Conservation (phyloP, 805 yeast species). For the Lachancea nothofagi region DNA sequence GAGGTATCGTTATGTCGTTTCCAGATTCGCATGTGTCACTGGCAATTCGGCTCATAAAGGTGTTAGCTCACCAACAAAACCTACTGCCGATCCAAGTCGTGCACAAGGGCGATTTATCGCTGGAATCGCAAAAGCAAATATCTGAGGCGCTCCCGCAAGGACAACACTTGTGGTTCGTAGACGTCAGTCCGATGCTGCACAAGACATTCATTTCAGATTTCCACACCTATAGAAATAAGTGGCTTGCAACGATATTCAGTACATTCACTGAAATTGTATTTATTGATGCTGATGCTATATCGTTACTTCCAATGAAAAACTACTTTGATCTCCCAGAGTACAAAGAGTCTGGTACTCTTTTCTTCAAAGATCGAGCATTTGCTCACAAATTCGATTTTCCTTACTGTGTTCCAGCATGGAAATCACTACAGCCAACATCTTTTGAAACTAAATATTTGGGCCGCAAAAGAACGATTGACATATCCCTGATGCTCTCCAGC, state of each 20-base stretch:
- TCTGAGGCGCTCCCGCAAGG: constrained; percentile 26
- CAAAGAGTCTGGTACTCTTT: constrained; percentile 36
- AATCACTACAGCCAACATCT: constrained; percentile 41
- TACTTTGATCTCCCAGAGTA: constrained; percentile 35
- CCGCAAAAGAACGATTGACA: constrained; percentile 18
- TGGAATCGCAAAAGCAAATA: constrained; percentile 29
- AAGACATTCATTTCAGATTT: constrained; percentile 23
- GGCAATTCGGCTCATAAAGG: constrained; percentile 35
- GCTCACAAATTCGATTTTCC: constrained; percentile 22
- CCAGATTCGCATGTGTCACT: constrained; percentile 27
- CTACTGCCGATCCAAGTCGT: constrained; percentile 39
- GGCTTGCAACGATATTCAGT: constrained; percentile 43
- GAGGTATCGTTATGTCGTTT: constrained; percentile 20
- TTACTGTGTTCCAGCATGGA: constrained; percentile 40
- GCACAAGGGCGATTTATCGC: constrained; percentile 34
- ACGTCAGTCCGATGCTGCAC: constrained; percentile 24
- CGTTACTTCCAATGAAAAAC: constrained; percentile 35
- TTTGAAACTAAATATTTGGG: constrained; percentile 38
- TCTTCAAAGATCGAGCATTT: constrained; percentile 41
- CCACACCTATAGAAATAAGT: constrained; percentile 40
- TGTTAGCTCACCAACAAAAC: constrained; percentile 35
- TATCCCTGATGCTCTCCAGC: constrained; percentile 8
- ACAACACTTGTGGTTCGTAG: constrained; percentile 41
- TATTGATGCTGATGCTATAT: constrained; percentile 48
- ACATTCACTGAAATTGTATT: constrained; percentile 46